Percentiles rank a stretch among this genome's conserved stretches.
These are phyloP conservation scores for Eimeria necatrix DNA, from an alignment of 169 alveolate species.

Conservation along the genomic window DNA sequence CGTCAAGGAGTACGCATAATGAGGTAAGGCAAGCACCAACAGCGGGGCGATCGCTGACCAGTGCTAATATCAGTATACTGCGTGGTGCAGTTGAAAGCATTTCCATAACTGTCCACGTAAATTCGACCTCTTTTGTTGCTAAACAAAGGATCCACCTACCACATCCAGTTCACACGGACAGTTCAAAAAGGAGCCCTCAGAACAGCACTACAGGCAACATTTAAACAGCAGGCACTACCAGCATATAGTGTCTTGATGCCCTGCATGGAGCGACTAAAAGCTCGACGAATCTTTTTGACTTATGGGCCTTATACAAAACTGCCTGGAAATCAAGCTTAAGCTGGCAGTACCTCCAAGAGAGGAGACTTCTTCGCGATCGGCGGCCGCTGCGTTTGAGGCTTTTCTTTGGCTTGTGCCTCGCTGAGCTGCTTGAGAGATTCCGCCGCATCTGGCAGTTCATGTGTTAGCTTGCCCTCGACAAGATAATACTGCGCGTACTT, in stretches of 20 bases:
- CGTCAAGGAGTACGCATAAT: background rate
- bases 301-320: no score
- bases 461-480: conserved; percentile 75
- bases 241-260: no score
- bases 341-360: conserved; percentile 42
- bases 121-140: conserved; percentile 70
- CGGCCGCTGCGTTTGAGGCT: conserved; percentile 59
- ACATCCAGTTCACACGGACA: conserved; percentile 1
- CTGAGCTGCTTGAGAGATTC: conserved; percentile 57
- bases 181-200: background rate
- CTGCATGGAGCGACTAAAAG: no score
- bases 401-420: conserved; percentile 17
- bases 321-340: background rate
- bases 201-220: background rate
- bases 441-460: conserved; percentile 42
- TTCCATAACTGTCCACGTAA: conserved; percentile 73
- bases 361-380: conserved; percentile 55
- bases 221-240: background rate
- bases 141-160: conserved; percentile 81
- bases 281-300: no score
- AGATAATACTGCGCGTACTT: conserved; percentile 79
- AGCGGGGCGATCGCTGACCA: conserved; percentile 26
- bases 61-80: conserved; percentile 79
- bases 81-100: conserved; percentile 81
- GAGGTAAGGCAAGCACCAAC: background rate